Evolutionary conservation across 2,329 filamentous ascomycete species (phyloP).

Genomic region (Chaetoscypha palmicola): DNA sequence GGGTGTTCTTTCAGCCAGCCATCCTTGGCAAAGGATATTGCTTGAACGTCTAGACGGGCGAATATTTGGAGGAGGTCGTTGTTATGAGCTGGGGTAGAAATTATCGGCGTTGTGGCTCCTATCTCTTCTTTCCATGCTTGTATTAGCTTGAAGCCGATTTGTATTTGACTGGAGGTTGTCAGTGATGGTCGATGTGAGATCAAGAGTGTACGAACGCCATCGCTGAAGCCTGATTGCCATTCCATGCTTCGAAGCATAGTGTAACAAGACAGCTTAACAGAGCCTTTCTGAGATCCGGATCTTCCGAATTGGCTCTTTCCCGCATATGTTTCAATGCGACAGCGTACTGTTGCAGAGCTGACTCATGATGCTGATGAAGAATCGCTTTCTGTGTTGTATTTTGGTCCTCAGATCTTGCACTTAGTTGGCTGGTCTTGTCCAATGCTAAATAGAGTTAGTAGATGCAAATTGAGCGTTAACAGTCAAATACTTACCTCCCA

Average conservation of each 20-base stretch:
- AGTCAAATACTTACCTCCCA: conserved; percentile 9
- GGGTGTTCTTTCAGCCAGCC: conserved; percentile 5
- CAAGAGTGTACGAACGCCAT: conserved; percentile 1
- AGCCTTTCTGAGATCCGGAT: conserved; percentile 36
- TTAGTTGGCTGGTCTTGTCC: conserved; percentile 12
- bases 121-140: conserved; percentile 23
- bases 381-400: conserved; percentile 6
- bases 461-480: no score
- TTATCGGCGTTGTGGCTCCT: neutral
- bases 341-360: conserved; percentile 15
- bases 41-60: conserved; percentile 13
- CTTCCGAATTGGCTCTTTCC: conserved; percentile 28
- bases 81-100: conserved; percentile 1
- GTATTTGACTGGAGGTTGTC: conserved; percentile 11
- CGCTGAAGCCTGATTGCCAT: conserved; percentile 16
- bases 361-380: conserved; percentile 13
- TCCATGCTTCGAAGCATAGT: conserved; percentile 55
- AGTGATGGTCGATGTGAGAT: neutral
- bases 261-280: conserved; percentile 33
- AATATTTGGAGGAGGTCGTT: conserved; percentile 13
- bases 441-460: conserved; percentile 8
- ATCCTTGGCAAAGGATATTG: conserved; percentile 15
- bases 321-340: conserved; percentile 15
- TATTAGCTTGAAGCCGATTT: conserved; percentile 16
- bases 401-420: conserved; percentile 5